A percentile compares a stretch with the other conserved stretches of the same genome.
phyloP scores from a whole-genome alignment of 805 yeast species.

The Ogataea paraovalis region DNA sequence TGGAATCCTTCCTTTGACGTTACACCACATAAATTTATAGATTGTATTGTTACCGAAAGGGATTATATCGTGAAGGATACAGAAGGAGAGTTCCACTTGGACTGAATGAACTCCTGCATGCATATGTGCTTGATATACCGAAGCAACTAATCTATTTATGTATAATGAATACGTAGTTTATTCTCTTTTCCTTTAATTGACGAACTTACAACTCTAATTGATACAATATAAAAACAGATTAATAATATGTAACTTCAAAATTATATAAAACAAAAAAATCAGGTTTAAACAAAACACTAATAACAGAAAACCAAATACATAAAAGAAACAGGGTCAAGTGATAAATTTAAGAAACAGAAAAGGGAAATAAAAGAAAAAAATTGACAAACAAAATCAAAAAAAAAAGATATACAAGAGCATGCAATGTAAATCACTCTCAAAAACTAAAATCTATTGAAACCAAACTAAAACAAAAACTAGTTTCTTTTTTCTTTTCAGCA shows the following conservation, averaged over 20 bases:
- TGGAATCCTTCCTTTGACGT: constrained; percentile 98
- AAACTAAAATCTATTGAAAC: neutral
- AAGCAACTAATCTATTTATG: no score
- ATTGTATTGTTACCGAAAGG: constrained; percentile 85
- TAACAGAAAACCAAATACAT: neutral
- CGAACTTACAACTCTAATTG: neutral
- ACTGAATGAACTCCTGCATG: constrained; percentile 1
- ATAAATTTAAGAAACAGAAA: neutral
- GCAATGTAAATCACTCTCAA: neutral
- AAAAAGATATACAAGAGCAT: neutral
- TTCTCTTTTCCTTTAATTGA: no score
- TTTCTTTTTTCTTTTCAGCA: neutral
- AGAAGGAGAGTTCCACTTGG: constrained; percentile 43
- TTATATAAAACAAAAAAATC: neutral
- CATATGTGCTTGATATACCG: no score
- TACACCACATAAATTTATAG: constrained; percentile 78
- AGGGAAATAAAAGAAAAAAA: constrained; percentile 5
- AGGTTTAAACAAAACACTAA: neutral
- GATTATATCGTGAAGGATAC: constrained; percentile 48
- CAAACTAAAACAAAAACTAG: neutral
- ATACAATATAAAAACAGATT: neutral
- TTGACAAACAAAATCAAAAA: neutral
- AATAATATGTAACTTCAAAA: neutral
- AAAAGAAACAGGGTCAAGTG: neutral
- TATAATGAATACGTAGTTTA: no score